Conservation (phyloP, 2,329 filamentous ascomycete genomes). For the Xylaria sp. region DNA sequence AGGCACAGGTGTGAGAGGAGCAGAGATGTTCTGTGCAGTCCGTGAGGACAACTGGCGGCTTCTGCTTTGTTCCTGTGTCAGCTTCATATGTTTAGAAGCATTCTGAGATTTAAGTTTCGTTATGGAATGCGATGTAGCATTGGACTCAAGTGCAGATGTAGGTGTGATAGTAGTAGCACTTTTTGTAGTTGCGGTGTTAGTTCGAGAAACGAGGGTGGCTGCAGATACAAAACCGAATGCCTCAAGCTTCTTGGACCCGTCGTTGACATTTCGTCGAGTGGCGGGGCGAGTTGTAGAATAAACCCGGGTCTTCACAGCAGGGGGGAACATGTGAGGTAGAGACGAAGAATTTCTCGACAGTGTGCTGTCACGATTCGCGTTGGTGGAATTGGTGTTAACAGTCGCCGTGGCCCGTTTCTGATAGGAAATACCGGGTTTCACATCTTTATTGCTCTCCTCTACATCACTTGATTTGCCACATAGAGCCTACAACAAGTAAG, state of each 20-base stretch:
- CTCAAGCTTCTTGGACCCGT: constrained; percentile 12
- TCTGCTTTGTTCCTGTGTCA: background rate
- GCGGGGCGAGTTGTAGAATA: constrained; percentile 6
- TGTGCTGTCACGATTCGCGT: background rate
- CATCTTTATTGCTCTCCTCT: background rate
- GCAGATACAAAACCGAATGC: constrained; percentile 18
- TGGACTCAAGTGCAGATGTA: background rate
- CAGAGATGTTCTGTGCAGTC: constrained; percentile 1
- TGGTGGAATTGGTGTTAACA: background rate
- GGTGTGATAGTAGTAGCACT: background rate
- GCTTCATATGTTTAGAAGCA: background rate
- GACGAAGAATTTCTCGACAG: background rate
- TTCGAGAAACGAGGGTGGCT: background rate
- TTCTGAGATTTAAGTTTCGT: background rate
- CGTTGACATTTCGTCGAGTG: background rate
- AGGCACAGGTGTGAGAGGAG: background rate
- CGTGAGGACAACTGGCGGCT: background rate
- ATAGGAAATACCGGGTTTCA: background rate
- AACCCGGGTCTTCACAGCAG: constrained; percentile 8
- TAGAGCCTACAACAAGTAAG: constrained; percentile 16
- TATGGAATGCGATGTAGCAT: background rate
- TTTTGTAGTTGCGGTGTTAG: no score
- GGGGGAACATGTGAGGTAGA: background rate
- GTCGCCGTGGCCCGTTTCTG: background rate
- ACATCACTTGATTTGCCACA: background rate